phyloP scores from a whole-genome alignment of 805 yeast species.

The Yarrowia alimentaria region DNA sequence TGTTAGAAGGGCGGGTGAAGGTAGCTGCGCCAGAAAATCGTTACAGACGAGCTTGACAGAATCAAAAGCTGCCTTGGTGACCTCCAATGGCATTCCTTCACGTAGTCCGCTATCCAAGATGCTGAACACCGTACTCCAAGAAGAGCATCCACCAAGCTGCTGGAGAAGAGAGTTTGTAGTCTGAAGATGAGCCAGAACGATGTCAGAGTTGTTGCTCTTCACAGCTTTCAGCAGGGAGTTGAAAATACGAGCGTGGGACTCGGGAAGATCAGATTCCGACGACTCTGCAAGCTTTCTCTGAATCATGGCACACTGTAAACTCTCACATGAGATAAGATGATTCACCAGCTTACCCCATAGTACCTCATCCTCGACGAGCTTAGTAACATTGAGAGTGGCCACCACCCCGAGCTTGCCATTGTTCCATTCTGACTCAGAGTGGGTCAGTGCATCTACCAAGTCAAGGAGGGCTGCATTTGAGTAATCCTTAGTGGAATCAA shows the following conservation, averaged over 20 bases:
- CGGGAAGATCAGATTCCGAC: slow-evolving; percentile 6
- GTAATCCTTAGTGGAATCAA: slow-evolving; percentile 60
- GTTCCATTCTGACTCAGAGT: slow-evolving; percentile 16
- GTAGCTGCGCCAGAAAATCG: slow-evolving; percentile 75
- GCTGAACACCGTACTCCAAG: slow-evolving; percentile 69
- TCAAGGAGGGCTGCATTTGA: slow-evolving; percentile 50
- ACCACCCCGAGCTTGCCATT: slow-evolving; percentile 17
- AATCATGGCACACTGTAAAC: slow-evolving; percentile 13
- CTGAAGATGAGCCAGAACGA: slow-evolving; percentile 14
- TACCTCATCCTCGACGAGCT: slow-evolving; percentile 12
- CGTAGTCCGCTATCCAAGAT: slow-evolving; percentile 42
- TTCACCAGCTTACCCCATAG: slow-evolving; percentile 11
- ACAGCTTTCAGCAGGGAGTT: slow-evolving; percentile 15
- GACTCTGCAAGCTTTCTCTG: slow-evolving; percentile 9
- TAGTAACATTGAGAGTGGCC: slow-evolving; percentile 11
- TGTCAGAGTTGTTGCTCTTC: slow-evolving; percentile 10
- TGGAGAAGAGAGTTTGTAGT: slow-evolving; percentile 9
- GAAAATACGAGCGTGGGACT: slow-evolving; percentile 1
- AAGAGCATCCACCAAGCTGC: slow-evolving; percentile 66
- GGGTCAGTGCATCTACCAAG: slow-evolving; percentile 44
- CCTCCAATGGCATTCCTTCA: slow-evolving; percentile 40
- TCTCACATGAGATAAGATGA: slow-evolving; percentile 10
- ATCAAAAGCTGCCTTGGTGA: slow-evolving; percentile 71
- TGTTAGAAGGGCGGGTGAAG: slow-evolving; percentile 58
- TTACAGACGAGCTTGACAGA: slow-evolving; percentile 80